Percentiles rank a stretch among this genome's conserved stretches.
Evolutionary conservation across 2,329 filamentous ascomycete species (phyloP).

Genomic region (Venturia carpophila): DNA sequence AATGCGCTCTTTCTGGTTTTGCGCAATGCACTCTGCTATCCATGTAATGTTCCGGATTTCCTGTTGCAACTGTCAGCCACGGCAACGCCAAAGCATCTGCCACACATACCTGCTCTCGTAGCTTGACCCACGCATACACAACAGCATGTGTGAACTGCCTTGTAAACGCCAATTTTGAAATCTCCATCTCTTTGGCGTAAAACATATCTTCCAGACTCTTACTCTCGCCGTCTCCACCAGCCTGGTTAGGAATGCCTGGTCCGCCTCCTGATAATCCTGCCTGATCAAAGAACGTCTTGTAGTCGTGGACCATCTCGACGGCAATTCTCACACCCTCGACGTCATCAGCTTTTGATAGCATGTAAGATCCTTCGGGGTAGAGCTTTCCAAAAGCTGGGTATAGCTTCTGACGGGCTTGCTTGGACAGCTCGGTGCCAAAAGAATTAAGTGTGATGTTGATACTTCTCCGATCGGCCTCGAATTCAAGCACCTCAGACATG

Average conservation of each 20-base stretch:
- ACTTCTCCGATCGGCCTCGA: constrained; percentile 89
- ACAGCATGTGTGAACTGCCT: constrained; percentile 91
- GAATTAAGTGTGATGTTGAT: constrained; percentile 99
- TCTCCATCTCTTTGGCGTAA: constrained; percentile 99
- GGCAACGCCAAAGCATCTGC: neutral
- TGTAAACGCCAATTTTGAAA: constrained; percentile 90
- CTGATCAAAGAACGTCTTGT: constrained; percentile 92
- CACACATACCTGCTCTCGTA: constrained; percentile 80
- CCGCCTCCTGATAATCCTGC: constrained; percentile 71
- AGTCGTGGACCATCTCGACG: constrained; percentile 86
- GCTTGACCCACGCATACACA: constrained; percentile 95
- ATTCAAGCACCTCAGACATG: constrained; percentile 93
- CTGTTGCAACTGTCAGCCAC: constrained; percentile 38
- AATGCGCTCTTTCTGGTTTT: constrained; percentile 98
- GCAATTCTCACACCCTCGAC: constrained; percentile 88
- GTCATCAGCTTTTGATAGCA: constrained; percentile 92
- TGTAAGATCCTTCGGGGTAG: constrained; percentile 87
- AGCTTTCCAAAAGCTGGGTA: constrained; percentile 88
- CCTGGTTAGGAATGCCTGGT: constrained; percentile 73
- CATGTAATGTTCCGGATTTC: constrained; percentile 99
- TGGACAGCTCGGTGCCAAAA: constrained; percentile 91
- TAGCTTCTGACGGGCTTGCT: constrained; percentile 89
- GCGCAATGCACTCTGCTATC: constrained; percentile 99
- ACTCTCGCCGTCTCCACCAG: constrained; percentile 71
- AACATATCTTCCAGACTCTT: constrained; percentile 95